Conservation (phyloP, 495 filamentous ascomycete species). For the Penicillium dipodomyicola region DNA sequence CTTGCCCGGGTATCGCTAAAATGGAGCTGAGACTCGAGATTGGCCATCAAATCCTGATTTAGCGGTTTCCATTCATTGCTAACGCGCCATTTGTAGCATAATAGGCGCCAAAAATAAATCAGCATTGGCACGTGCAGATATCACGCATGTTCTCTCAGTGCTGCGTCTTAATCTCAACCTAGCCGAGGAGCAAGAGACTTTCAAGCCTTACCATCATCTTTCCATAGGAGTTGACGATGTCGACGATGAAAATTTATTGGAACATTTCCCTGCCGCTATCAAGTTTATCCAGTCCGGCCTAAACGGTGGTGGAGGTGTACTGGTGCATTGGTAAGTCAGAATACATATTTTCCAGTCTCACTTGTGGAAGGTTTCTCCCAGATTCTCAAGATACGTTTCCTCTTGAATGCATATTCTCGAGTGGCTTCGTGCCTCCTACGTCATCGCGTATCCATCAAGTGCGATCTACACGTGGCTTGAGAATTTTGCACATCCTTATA, state of each 20-base stretch:
- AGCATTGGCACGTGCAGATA: constrained; percentile 64
- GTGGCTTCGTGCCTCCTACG: constrained; percentile 18
- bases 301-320: constrained; percentile 60
- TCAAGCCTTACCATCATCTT: constrained; percentile 59
- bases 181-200: constrained; percentile 32
- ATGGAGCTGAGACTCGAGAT: not conserved
- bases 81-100: constrained; percentile 52
- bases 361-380: not conserved
- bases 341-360: constrained; percentile 2
- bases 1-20: not conserved
- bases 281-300: constrained; percentile 80
- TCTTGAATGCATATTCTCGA: not conserved
- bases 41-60: not conserved
- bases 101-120: constrained; percentile 69
- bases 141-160: constrained; percentile 91
- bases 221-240: constrained; percentile 84
- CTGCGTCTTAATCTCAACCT: constrained; percentile 59
- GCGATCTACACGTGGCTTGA: constrained; percentile 21
- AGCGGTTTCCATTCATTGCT: constrained; percentile 1
- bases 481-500: constrained; percentile 9
- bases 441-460: constrained; percentile 19
- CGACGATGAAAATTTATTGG: constrained; percentile 79
- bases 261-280: constrained; percentile 72
- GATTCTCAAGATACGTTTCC: not conserved
- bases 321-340: constrained; percentile 69